Evolutionary conservation across 2,329 filamentous ascomycete genomes (phyloP), one percentile per base, ranked within the genome.

Genomic region (Nemania bipapillata): DNA sequence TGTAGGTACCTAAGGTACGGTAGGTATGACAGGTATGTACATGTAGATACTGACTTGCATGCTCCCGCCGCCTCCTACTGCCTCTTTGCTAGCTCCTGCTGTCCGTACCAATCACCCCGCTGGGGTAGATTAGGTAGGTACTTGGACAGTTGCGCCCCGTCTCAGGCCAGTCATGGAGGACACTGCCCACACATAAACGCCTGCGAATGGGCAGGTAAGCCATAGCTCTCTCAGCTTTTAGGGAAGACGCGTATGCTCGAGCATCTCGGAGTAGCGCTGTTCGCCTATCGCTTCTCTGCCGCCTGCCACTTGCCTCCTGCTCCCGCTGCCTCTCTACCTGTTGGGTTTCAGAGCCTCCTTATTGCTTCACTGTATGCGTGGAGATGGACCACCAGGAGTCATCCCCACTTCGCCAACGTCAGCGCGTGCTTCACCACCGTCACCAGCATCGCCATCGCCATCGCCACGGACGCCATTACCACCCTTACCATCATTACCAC

Each of bases 331-430:
- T 54, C 60, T 62, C 62, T 58, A 47, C 65, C 69, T 70, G 62
- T 68, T 62, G 70, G 50, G 74, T 73, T 73, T 76, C 75, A 76
- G 68, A 56, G 62, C 53, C 68, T 66, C 47, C 65, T 63, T 66
- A 60, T 65, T 66, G 74, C 74, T 74, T 74, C 72, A 73, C 71
- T 58, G 45, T 35, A 9, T 65, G 65, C 65, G 70, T 71, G 63
- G 74, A 74, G 60, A 75, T 76, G 72, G 70, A 59, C 53, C 65
- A 54, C 53, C 65, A 69, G 72, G 73, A 75, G 70, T 65, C 72
- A 64, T 70, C 72, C 64, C 63, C 50, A 61, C 64, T 70, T 66
- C 70, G 49, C 68, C 70, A 64, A 68, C 72, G 66, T 73, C 68
- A 70, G 68, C 71, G 62, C 60, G 57, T 72, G 63, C 72, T 70